A percentile compares a stretch with the other conserved stretches of the same genome.
These are phyloP conservation scores for Cryomyces minteri DNA, from an alignment of 495 filamentous ascomycete species.

Conservation along the genomic window DNA sequence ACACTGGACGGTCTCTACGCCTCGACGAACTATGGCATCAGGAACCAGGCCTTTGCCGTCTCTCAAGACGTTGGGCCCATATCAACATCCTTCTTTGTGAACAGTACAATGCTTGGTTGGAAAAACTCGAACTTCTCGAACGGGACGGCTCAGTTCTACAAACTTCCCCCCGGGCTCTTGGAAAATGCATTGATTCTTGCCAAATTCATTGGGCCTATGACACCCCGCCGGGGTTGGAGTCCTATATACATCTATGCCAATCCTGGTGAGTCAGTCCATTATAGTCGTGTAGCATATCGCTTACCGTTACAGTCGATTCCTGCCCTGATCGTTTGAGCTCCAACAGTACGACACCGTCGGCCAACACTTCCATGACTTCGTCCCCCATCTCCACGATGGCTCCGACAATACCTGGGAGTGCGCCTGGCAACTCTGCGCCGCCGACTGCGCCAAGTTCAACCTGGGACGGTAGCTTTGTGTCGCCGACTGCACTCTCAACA, in stretches of 20 bases:
- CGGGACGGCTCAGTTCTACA: conserved; percentile 7
- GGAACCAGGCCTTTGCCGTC: conserved; percentile 2
- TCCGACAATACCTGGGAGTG: neutral
- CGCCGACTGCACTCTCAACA: neutral
- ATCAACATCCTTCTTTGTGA: conserved; percentile 4
- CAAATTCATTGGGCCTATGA: conserved; percentile 3
- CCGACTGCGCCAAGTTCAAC: neutral
- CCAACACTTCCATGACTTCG: neutral
- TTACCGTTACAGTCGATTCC: neutral
- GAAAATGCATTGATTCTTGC: conserved; percentile 6
- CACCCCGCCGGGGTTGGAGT: conserved; percentile 1
- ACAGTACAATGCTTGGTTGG: conserved; percentile 3
- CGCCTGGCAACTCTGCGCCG: neutral
- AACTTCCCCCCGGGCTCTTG: neutral
- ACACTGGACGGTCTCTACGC: conserved; percentile 1
- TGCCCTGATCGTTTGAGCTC: neutral
- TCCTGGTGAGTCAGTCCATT: neutral
- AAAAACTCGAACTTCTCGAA: conserved; percentile 7
- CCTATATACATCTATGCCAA: conserved; percentile 1
- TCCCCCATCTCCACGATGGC: neutral
- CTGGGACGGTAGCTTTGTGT: too few species aligned
- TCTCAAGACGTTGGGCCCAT: neutral
- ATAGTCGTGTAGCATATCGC: neutral
- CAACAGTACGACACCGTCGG: neutral
- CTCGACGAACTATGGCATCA: neutral